Conservation (phyloP, 2,329 filamentous ascomycete genomes). For the Fusarium sp. region DNA sequence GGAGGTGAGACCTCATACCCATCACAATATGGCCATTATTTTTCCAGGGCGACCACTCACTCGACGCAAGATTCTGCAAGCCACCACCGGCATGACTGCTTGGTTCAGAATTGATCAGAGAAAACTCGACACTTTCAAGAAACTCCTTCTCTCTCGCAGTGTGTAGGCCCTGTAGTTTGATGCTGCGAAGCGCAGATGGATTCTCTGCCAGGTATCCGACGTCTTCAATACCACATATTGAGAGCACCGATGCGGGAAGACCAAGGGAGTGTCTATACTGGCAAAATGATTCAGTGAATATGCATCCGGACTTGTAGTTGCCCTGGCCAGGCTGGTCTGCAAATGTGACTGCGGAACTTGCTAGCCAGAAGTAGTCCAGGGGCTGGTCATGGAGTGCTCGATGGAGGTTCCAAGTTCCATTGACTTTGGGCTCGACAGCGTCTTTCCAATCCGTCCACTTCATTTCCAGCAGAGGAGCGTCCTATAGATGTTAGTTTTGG, state of each 20-base stretch:
- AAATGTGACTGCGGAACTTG: neutral
- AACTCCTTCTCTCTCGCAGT: neutral
- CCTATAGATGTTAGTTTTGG: constrained; percentile 11
- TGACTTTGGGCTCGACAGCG: constrained; percentile 46
- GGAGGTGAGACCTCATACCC: neutral
- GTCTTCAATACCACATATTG: constrained; percentile 12
- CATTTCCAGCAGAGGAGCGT: constrained; percentile 45
- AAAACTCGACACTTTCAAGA: constrained; percentile 4
- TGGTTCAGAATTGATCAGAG: neutral
- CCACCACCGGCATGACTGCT: too few relatives aligned
- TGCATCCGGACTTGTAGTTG: constrained; percentile 17
- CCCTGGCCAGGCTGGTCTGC: constrained; percentile 12
- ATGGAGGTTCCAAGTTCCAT: constrained; percentile 46
- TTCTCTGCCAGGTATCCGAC: constrained; percentile 20
- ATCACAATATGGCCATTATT: neutral
- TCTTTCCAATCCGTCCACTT: constrained; percentile 36
- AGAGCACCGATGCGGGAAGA: constrained; percentile 5
- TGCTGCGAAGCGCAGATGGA: neutral
- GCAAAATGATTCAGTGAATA: constrained; percentile 18
- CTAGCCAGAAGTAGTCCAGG: constrained; percentile 50
- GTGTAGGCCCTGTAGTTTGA: neutral
- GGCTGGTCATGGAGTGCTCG: neutral
- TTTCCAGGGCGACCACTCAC: neutral
- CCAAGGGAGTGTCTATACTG: constrained; percentile 10
- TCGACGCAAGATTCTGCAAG: neutral